Percentiles rank a stretch among this genome's conserved stretches.
Evolutionary conservation across 305 asterid genomes (phyloP).

Genomic region (Withania somnifera): DNA sequence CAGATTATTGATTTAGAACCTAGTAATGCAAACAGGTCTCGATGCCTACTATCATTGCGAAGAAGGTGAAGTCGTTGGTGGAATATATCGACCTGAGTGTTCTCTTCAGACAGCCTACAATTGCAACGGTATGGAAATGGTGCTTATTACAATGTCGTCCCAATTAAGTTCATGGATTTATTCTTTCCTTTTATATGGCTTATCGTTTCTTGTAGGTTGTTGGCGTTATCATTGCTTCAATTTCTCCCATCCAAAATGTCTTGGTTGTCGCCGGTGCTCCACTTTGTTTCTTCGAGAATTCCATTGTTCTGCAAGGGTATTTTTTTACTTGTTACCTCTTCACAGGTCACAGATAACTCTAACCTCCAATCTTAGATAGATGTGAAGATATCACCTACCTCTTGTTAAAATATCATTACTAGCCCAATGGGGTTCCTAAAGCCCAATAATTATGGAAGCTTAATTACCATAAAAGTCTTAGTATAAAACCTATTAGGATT

Average conservation of each 20-base stretch:
- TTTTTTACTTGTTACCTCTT: too few relatives aligned
- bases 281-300: slow-evolving; percentile 22
- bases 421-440: too few relatives aligned
- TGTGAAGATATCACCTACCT: too few relatives aligned
- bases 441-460: too few relatives aligned
- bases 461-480: too few relatives aligned
- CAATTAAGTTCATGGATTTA: not conserved
- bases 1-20: too few relatives aligned
- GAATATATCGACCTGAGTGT: slow-evolving; percentile 9
- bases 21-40: slow-evolving; percentile 20
- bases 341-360: too few relatives aligned
- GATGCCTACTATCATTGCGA: slow-evolving; percentile 1
- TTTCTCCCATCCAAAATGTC: slow-evolving; percentile 19
- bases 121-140: slow-evolving; percentile 18
- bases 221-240: slow-evolving; percentile 23
- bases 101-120: slow-evolving; percentile 21
- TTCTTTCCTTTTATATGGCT: not conserved
- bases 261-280: slow-evolving; percentile 29
- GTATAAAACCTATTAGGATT: too few relatives aligned
- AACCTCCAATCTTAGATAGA: too few relatives aligned
- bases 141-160: not conserved
- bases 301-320: slow-evolving; percentile 27
- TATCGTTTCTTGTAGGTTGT: slow-evolving; percentile 14
- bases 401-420: too few relatives aligned
- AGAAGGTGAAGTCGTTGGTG: slow-evolving; percentile 8